Evolutionary conservation across 768 basidiomycete genomes (phyloP), one percentile per base, ranked within the genome.

Genomic region (Boletus subparvulus): DNA sequence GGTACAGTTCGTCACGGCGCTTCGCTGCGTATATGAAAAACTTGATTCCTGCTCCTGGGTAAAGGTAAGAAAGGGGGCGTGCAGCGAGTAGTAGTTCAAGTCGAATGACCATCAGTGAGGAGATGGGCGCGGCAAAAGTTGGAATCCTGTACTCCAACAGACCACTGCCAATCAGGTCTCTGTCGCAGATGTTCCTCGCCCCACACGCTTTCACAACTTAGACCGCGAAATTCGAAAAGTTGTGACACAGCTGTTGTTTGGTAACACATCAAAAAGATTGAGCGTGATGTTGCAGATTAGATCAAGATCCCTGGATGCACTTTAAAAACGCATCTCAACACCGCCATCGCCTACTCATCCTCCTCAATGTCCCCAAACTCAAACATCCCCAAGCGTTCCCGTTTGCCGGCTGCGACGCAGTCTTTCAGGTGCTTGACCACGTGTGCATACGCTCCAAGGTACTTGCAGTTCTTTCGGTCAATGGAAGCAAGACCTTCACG

Each of bases 301-400:
- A 65, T 63, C 48, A 41, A 49, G 16, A 41, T 33, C 43, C 49
- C 50, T 56, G 60, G 47, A 58, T 57, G 61, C 52, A 60, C 58
- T 42, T 47, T 36, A 54, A 61, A 54, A 48, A 66, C 54, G 58
- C 32, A 61, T 62, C 61, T 55, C 55, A 28, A 36, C 51, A 32
- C 46, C 53, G 14, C 47, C 52, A 10, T 39, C 47, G 47, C 48
- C 56, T 66, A 70, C 56, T 92, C 88, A 54, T 93, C 91, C 68
- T 93, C 91, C 61, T 91, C 90, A 13, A 93, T 80, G 70, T 94
- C 92, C n/a, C 92, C 92, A 67, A 90, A 89, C 74, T 94, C 92
- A 66, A 90, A 94, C 83, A 92, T 92, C 36, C 92, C 92, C 52
- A 80, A 73, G 13, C 92, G 83, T 54, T 85, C 85, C 50, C 81